Evolutionary conservation across 306 rosid genomes (phyloP).

Genomic region (Corylus americana): DNA sequence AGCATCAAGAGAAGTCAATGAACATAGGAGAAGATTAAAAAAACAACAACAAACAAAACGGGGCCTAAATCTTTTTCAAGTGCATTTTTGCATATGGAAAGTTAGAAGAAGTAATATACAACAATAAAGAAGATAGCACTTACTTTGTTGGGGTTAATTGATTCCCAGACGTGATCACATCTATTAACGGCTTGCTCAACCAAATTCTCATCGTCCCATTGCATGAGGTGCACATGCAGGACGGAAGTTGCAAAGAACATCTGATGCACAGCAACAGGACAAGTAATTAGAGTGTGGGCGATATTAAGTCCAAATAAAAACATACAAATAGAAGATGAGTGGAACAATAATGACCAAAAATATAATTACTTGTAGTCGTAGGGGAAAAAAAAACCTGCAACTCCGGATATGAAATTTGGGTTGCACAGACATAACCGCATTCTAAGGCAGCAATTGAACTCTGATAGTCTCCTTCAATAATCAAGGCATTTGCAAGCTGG

Average conservation of each 20-base stretch:
- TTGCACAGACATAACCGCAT: constrained; percentile 68
- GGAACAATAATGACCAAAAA: constrained; percentile 5
- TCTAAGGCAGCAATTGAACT: constrained; percentile 75
- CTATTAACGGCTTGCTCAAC: constrained; percentile 79
- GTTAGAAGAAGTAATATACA: constrained; percentile 1
- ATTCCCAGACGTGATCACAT: constrained; percentile 82
- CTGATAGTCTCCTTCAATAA: constrained; percentile 83
- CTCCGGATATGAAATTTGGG: constrained; percentile 68
- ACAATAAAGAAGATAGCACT: constrained; percentile 42
- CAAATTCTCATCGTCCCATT: constrained; percentile 76
- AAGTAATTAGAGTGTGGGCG: constrained; percentile 5
- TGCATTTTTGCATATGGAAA: constrained; percentile 15
- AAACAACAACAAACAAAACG: background rate
- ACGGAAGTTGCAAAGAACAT: constrained; percentile 94
- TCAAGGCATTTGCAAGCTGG: constrained; percentile 93
- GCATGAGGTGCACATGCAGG: constrained; percentile 92
- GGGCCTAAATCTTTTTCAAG: background rate
- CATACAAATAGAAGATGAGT: background rate
- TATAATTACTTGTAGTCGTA: background rate
- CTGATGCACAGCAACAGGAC: constrained; percentile 47
- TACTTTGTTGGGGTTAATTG: constrained; percentile 66
- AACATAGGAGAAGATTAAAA: background rate
- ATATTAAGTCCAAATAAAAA: background rate
- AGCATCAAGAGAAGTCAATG: constrained; percentile 21
- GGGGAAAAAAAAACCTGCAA: constrained; percentile 53